These are phyloP conservation scores for Aspergillus sp. DNA, from an alignment of 2,329 filamentous ascomycete genomes.

Conservation along the genomic window DNA sequence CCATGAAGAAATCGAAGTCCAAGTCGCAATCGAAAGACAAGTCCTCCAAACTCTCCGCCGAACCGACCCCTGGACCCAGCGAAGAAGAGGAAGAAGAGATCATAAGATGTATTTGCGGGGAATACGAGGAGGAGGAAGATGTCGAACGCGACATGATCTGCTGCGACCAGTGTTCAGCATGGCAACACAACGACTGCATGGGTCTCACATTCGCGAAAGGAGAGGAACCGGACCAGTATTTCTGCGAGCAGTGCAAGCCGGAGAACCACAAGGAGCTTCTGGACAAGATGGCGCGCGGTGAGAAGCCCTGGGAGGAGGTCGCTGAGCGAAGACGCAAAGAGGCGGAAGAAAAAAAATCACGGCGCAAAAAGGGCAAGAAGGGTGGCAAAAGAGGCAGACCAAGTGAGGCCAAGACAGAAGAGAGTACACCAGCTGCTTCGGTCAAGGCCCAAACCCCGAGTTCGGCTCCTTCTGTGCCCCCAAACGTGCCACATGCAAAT, in stretches of 20 bases:
- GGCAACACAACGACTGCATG: slow-evolving; percentile 98
- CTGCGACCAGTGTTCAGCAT: slow-evolving; percentile 84
- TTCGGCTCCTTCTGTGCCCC: slow-evolving; percentile 8
- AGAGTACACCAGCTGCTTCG: slow-evolving; percentile 33
- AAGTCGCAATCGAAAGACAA: slow-evolving; percentile 44
- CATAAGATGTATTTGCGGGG: slow-evolving; percentile 89
- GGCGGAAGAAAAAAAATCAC: slow-evolving; percentile 50
- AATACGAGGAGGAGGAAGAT: slow-evolving; percentile 76
- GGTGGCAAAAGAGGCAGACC: slow-evolving; percentile 59
- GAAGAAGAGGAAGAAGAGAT: slow-evolving; percentile 62
- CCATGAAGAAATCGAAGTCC: slow-evolving; percentile 40
- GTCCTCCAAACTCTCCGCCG: slow-evolving; percentile 40
- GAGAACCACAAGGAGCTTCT: slow-evolving; percentile 76
- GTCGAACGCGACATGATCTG: slow-evolving; percentile 89
- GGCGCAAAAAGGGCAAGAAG: slow-evolving; percentile 50
- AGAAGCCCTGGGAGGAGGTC: slow-evolving; percentile 76
- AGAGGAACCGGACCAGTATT: slow-evolving; percentile 76
- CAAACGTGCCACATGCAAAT: slow-evolving; percentile 16
- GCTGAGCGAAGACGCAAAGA: slow-evolving; percentile 59
- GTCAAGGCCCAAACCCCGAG: slow-evolving; percentile 18
- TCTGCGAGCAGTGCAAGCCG: slow-evolving; percentile 83
- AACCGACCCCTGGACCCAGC: slow-evolving; percentile 37
- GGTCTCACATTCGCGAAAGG: slow-evolving; percentile 70
- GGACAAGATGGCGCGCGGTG: slow-evolving; percentile 68
- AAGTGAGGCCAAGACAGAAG: slow-evolving; percentile 53